Conservation (phyloP, 1,139 yeast species). For the Nadsonia starkeyi-henricii region DNA sequence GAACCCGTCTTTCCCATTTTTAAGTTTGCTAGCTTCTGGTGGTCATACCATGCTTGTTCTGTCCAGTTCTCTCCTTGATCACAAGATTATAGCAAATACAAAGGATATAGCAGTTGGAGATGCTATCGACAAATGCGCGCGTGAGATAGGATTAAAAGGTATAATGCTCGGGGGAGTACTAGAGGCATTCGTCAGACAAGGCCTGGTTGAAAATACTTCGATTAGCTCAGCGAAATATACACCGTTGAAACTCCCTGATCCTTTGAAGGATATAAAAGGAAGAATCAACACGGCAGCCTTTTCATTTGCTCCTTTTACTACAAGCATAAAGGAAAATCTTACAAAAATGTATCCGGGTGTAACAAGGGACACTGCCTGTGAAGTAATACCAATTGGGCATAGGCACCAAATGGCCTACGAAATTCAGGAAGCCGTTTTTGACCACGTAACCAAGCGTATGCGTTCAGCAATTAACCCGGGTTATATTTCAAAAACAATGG, state of each 20-base stretch:
- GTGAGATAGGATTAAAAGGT: slow-evolving; percentile 68
- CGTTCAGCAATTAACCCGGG: neutral
- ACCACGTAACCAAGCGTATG: slow-evolving; percentile 38
- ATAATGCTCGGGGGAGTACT: slow-evolving; percentile 77
- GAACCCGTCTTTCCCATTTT: slow-evolving; percentile 44
- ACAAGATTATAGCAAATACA: slow-evolving; percentile 61
- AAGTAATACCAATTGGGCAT: slow-evolving; percentile 12
- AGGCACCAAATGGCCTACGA: slow-evolving; percentile 38
- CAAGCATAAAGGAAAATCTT: slow-evolving; percentile 6
- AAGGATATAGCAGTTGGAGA: slow-evolving; percentile 90
- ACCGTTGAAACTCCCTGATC: slow-evolving; percentile 32
- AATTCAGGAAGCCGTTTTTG: slow-evolving; percentile 53
- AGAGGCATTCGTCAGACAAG: slow-evolving; percentile 38
- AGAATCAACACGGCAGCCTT: slow-evolving; percentile 37
- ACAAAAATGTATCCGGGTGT: neutral
- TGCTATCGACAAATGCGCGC: slow-evolving; percentile 82
- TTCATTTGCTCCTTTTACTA: slow-evolving; percentile 63
- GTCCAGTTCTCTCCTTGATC: slow-evolving; percentile 45
- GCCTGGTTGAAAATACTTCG: neutral
- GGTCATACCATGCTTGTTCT: slow-evolving; percentile 88
- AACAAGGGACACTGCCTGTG: slow-evolving; percentile 7
- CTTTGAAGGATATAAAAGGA: slow-evolving; percentile 36
- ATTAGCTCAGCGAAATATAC: neutral
- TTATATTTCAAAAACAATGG: neutral
- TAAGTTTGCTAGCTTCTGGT: slow-evolving; percentile 76